phyloP scores from a whole-genome alignment of 257 asterid species.

The Leonotis leonurus region DNA sequence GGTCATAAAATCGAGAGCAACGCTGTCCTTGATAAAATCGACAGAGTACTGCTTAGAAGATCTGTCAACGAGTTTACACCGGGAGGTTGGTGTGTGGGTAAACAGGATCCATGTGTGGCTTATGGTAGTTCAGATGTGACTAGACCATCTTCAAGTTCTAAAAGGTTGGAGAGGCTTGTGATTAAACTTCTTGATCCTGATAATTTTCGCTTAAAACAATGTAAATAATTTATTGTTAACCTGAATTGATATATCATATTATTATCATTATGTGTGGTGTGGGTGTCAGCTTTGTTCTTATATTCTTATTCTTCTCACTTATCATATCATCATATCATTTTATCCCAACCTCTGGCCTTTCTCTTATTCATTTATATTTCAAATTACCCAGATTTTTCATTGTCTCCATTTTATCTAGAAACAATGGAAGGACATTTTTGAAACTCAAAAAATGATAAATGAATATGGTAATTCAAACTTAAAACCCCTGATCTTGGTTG shows the following conservation, averaged over 20 bases:
- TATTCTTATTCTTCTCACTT: too few relatives aligned
- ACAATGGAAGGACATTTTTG: too few relatives aligned
- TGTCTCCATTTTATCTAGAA: too few relatives aligned
- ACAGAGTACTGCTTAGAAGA: constrained; percentile 48
- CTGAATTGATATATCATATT: background rate
- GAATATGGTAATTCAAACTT: too few relatives aligned
- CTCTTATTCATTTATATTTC: too few relatives aligned
- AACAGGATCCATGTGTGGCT: constrained; percentile 46
- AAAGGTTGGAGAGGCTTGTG: constrained; percentile 68
- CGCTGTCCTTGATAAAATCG: constrained; percentile 50
- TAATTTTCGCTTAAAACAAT: constrained; percentile 71
- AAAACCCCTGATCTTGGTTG: too few relatives aligned
- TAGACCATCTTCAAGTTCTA: constrained; percentile 64
- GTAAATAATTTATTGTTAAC: constrained; percentile 41
- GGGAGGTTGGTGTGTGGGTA: constrained; percentile 80
- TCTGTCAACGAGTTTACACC: constrained; percentile 35
- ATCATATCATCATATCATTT: too few relatives aligned
- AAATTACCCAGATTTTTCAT: too few relatives aligned
- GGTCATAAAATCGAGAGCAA: constrained; percentile 55
- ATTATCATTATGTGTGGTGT: background rate
- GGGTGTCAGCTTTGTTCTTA: background rate
- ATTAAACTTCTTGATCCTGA: constrained; percentile 62
- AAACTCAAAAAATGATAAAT: too few relatives aligned
- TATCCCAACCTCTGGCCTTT: too few relatives aligned
- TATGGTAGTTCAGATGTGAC: constrained; percentile 46